Evolutionary conservation across 768 basidiomycete species (phyloP).

Genomic region (Trametes cinnabarina): DNA sequence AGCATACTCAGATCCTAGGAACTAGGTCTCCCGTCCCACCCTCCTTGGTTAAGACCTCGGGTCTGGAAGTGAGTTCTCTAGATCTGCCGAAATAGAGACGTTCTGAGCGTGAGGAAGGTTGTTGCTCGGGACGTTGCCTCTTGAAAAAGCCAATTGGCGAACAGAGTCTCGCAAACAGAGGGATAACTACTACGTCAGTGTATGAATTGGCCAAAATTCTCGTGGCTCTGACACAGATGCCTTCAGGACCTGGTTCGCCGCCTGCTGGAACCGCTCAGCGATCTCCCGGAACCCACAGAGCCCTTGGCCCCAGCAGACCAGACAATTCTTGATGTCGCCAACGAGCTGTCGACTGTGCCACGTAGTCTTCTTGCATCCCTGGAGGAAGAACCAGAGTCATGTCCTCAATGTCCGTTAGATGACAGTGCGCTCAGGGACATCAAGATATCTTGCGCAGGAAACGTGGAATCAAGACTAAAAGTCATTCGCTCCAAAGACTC

Average conservation of each 20-base stretch:
- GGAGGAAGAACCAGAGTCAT: slow-evolving; percentile 49
- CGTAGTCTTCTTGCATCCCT: slow-evolving; percentile 47
- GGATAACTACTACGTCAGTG: slow-evolving; percentile 71
- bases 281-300: slow-evolving; percentile 40
- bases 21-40: slow-evolving; percentile 70
- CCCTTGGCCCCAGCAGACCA: slow-evolving; percentile 45
- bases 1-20: neutral
- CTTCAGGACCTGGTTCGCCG: slow-evolving; percentile 66
- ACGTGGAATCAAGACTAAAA: slow-evolving; percentile 54
- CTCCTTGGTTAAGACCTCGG: slow-evolving; percentile 71
- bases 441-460: slow-evolving; percentile 47
- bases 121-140: slow-evolving; percentile 60
- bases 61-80: slow-evolving; percentile 77
- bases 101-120: slow-evolving; percentile 40
- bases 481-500: slow-evolving; percentile 36
- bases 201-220: neutral
- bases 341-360: slow-evolving; percentile 58
- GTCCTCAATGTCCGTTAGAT: slow-evolving; percentile 49
- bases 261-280: slow-evolving; percentile 53
- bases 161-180: slow-evolving; percentile 57
- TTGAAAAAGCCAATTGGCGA: slow-evolving; percentile 57
- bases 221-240: slow-evolving; percentile 6
- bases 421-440: slow-evolving; percentile 44
- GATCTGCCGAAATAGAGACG: neutral
- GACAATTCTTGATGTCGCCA: slow-evolving; percentile 47